Evolutionary conservation across 176 grass and related monocot species (phyloP).

Genomic region (Carex myosuroides): DNA sequence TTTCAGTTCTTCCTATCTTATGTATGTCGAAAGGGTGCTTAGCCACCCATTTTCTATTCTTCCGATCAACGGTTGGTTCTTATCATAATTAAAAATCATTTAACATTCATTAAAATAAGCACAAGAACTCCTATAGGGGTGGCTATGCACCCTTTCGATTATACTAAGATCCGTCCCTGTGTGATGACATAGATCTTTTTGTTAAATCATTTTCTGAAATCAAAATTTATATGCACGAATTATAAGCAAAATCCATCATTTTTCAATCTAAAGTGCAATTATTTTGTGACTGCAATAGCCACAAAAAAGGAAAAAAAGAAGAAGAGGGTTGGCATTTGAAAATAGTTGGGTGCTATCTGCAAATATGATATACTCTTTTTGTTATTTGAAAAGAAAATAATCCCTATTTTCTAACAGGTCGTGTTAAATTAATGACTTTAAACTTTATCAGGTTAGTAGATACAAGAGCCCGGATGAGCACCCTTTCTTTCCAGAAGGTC

Average conservation of each 20-base stretch:
- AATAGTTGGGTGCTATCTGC: not conserved
- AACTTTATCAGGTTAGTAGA: slow-evolving; percentile 67
- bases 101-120: no score
- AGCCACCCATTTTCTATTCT: no score
- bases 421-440: slow-evolving; percentile 12
- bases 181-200: not conserved
- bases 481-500: slow-evolving; percentile 74
- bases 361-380: not conserved
- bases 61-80: no score
- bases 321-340: not conserved
- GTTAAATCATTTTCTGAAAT: not conserved
- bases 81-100: no score
- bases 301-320: not conserved
- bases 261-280: not conserved
- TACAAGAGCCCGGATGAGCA: slow-evolving; percentile 98
- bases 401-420: not conserved
- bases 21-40: no score
- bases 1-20: no score
- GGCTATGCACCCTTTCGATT: no score
- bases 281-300: not conserved
- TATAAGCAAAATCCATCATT: not conserved
- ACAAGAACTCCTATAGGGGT: no score
- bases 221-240: not conserved
- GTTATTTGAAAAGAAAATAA: not conserved
- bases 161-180: no score